Evolutionary conservation across 257 asterid genomes (phyloP).

Genomic region (Haberlea rhodopensis): DNA sequence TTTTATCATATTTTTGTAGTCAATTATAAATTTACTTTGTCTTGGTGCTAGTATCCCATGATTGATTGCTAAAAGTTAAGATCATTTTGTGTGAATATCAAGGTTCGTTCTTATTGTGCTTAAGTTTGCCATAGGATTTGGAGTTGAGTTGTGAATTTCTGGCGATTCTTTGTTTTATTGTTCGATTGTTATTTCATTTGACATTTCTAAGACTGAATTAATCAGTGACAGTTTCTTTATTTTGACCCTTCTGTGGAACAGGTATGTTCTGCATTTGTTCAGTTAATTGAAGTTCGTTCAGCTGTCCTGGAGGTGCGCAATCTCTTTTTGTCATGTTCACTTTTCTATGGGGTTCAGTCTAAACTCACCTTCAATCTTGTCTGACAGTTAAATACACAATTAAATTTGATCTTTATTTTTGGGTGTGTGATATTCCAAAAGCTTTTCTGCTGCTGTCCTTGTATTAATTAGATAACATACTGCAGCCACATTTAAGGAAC

Average conservation of each 20-base stretch:
- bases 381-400: not conserved
- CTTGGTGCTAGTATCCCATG: not conserved
- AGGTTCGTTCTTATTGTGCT: too few species aligned
- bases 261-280: constrained; percentile 98
- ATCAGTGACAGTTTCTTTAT: constrained; percentile 23
- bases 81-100: too few species aligned
- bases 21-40: not conserved
- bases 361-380: constrained; percentile 3
- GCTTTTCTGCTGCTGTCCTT: constrained; percentile 28
- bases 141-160: constrained; percentile 11
- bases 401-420: constrained; percentile 11
- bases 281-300: constrained; percentile 79
- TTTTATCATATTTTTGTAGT: not conserved
- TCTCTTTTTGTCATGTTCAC: constrained; percentile 15
- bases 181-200: not conserved
- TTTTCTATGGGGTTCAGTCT: constrained; percentile 13
- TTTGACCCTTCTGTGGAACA: constrained; percentile 31
- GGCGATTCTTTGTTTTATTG: not conserved
- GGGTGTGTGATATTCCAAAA: not conserved
- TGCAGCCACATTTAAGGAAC: constrained; percentile 89
- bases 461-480: constrained; percentile 26
- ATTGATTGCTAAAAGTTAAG: not conserved
- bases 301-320: constrained; percentile 67
- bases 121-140: not conserved
- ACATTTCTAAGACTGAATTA: not conserved